phyloP scores from a whole-genome alignment of 1,284 basidiomycete species.

The Ustilago loliicola region DNA sequence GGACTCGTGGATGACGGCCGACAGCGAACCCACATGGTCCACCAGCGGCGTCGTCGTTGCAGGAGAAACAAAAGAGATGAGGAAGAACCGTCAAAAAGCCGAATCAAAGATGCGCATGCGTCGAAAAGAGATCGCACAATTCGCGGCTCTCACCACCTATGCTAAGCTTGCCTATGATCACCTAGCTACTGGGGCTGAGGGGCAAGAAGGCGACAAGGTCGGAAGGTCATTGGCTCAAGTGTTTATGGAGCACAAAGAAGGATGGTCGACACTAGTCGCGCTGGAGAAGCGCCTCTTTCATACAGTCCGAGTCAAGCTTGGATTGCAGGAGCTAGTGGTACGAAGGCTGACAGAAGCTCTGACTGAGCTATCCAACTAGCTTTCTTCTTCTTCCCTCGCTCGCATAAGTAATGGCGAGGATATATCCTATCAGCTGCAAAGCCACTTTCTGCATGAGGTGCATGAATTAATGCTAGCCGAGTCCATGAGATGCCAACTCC shows the following conservation, averaged over 20 bases:
- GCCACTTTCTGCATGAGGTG: too few species aligned
- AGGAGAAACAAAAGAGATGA: conserved; percentile 35
- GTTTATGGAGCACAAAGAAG: conserved; percentile 21
- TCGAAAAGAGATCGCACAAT: conserved; percentile 27
- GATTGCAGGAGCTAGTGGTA: conserved; percentile 24
- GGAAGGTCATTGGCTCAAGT: conserved; percentile 15
- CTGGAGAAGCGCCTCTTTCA: conserved; percentile 35
- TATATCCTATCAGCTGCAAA: too few species aligned
- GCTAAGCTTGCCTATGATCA: conserved; percentile 11
- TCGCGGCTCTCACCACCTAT: conserved; percentile 19
- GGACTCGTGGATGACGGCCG: neutral
- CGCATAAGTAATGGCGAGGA: neutral
- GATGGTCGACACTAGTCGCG: conserved; percentile 20
- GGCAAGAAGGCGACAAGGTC: neutral
- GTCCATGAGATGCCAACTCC: too few species aligned
- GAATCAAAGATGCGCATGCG: conserved; percentile 39
- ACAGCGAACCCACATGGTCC: neutral
- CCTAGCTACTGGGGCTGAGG: neutral
- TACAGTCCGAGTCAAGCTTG: conserved; percentile 17
- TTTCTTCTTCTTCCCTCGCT: neutral
- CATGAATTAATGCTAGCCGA: too few species aligned
- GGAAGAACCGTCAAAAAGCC: conserved; percentile 36
- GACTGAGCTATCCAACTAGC: neutral
- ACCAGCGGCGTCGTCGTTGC: conserved; percentile 1
- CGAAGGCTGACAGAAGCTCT: conserved; percentile 11